Evolutionary conservation across 23 red algal species (phyloP).

Genomic region (Pyropia yezoensis): DNA sequence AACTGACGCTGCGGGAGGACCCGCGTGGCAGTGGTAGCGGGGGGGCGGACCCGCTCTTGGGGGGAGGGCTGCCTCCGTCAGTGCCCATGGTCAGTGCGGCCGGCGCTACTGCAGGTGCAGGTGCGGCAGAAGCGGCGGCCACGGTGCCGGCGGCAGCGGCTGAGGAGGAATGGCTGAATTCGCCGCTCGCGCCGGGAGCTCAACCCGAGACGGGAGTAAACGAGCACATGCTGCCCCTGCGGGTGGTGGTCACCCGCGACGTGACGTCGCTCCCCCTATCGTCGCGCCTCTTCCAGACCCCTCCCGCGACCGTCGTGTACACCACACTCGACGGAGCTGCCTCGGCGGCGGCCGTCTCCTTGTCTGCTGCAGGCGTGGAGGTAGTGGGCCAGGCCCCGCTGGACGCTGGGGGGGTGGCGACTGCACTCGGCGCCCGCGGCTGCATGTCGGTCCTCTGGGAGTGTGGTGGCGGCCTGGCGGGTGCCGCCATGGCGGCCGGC

Average conservation of each 20-base stretch:
- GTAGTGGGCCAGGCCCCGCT: constrained; percentile 26
- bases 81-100: constrained; percentile 5
- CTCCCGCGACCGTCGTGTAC: too few species aligned
- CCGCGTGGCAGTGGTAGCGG: not conserved
- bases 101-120: constrained; percentile 36
- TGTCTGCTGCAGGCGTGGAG: constrained; percentile 12
- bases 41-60: constrained; percentile 3
- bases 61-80: constrained; percentile 57
- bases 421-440: constrained; percentile 31
- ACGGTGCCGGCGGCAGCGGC: constrained; percentile 32
- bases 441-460: constrained; percentile 81
- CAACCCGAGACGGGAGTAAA: not conserved
- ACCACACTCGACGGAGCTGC: not conserved
- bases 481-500: constrained; percentile 40
- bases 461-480: constrained; percentile 76
- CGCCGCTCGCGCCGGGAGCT: constrained; percentile 19
- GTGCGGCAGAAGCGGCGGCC: not conserved
- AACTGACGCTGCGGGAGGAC: constrained; percentile 63
- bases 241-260: too few species aligned
- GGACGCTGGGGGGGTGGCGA: constrained; percentile 25
- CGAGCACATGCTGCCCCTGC: constrained; percentile 5
- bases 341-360: too few species aligned
- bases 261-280: too few species aligned
- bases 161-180: constrained; percentile 1
- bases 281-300: too few species aligned